phyloP scores from a whole-genome alignment of 208 protist species.

The Acanthamoeba divionensis region DNA sequence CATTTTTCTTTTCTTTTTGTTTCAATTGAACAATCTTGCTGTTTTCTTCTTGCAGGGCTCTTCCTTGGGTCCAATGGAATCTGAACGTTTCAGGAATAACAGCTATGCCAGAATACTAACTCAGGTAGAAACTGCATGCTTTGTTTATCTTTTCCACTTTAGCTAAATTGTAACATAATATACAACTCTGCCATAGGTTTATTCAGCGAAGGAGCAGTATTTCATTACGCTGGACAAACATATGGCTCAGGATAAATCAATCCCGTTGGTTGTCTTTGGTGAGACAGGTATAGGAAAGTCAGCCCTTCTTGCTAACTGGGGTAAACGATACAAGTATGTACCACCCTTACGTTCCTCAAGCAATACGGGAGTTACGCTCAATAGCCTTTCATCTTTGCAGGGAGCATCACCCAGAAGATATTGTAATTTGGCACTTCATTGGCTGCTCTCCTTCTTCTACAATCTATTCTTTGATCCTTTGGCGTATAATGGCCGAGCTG shows the following conservation, averaged over 20 bases:
- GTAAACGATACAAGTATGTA: not conserved
- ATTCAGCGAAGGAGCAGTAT: conserved; percentile 54
- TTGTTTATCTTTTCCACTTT: not conserved
- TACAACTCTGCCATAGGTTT: not conserved
- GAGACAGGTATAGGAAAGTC: conserved; percentile 52
- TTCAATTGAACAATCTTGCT: not conserved
- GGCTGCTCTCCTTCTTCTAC: conserved; percentile 58
- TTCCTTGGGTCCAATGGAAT: not conserved
- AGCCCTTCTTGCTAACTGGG: conserved; percentile 57
- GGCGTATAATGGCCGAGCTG: conserved; percentile 61
- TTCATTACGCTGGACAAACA: conserved; percentile 60
- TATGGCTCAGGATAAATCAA: not conserved
- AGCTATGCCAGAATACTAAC: not conserved
- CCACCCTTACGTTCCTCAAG: not conserved
- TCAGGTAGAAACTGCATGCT: not conserved
- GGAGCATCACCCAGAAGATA: conserved; percentile 68
- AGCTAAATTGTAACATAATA: not conserved
- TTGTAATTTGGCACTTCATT: not conserved
- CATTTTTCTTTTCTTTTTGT: not conserved
- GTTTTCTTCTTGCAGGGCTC: not conserved
- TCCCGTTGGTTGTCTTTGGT: conserved; percentile 52
- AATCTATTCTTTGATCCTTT: conserved; percentile 17
- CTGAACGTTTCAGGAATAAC: not conserved
- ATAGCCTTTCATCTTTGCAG: not conserved
- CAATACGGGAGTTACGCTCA: not conserved